Evolutionary conservation across 1,284 basidiomycete species (phyloP).

Genomic region (Fomitopsis schrenkii): DNA sequence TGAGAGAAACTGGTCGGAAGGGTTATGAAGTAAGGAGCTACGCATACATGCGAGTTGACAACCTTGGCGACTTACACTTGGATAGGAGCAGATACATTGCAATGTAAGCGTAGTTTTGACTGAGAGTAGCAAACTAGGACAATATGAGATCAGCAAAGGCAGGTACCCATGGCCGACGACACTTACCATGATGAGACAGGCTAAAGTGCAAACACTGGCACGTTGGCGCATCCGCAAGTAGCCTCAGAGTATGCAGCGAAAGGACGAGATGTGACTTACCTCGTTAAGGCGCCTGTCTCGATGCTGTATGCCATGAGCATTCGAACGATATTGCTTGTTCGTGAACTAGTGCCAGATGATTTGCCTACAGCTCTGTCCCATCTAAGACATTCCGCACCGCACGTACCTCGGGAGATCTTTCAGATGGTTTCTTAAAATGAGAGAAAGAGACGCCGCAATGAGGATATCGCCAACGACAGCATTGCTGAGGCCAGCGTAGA

Average conservation of each 20-base stretch:
- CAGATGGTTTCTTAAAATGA: neutral
- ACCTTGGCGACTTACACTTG: neutral
- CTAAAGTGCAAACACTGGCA: neutral
- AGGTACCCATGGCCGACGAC: too few species aligned
- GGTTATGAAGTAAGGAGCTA: neutral
- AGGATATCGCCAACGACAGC: neutral
- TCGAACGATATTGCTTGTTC: neutral
- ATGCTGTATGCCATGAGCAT: neutral
- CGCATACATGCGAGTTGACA: too few species aligned
- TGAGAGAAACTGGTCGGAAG: neutral
- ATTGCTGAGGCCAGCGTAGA: neutral
- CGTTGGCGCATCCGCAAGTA: neutral
- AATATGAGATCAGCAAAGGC: neutral
- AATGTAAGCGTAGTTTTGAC: neutral
- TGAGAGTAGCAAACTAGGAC: neutral
- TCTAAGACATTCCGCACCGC: too few species aligned
- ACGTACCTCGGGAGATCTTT: neutral
- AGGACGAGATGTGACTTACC: neutral
- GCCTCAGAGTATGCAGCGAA: neutral
- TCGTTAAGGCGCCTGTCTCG: neutral
- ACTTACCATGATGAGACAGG: neutral
- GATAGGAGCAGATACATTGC: neutral
- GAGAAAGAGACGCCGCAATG: neutral
- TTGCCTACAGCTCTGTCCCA: neutral
- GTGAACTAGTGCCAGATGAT: neutral